phyloP scores from a whole-genome alignment of 306 rosid species.

The Notholithocarpus densiflorus region DNA sequence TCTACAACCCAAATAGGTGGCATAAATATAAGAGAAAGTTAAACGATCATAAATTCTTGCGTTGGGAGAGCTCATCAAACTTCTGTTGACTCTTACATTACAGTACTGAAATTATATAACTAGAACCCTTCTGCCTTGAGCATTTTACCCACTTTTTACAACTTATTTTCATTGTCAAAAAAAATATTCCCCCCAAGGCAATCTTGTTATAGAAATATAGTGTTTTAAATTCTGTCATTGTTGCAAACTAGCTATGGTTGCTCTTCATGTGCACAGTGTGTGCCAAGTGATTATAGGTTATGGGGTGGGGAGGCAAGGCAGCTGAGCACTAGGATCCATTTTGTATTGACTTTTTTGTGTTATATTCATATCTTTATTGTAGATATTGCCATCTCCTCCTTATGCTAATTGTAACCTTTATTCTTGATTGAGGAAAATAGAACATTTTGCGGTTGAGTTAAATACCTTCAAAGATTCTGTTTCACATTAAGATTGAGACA shows the following conservation, averaged over 20 bases:
- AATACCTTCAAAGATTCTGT: neutral
- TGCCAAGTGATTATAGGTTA: neutral
- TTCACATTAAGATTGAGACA: neutral
- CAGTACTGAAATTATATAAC: too few relatives aligned
- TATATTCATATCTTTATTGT: neutral
- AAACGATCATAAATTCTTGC: too few relatives aligned
- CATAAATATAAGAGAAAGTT: too few relatives aligned
- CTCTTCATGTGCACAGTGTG: neutral
- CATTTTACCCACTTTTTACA: neutral
- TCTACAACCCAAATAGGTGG: too few relatives aligned
- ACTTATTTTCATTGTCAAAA: neutral
- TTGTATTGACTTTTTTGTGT: constrained; percentile 10
- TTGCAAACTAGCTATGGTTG: neutral
- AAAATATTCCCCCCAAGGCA: neutral
- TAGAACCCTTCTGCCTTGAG: too few relatives aligned
- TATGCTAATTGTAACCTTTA: neutral
- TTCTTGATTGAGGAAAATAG: neutral
- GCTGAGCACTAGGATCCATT: neutral
- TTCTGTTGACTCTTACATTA: too few relatives aligned
- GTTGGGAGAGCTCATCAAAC: too few relatives aligned
- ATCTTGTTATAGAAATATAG: neutral
- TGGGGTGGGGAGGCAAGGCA: neutral
- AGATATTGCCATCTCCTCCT: constrained; percentile 10
- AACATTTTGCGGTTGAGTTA: neutral
- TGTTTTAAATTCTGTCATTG: neutral